These are phyloP conservation scores for Acaromyces ingoldii DNA, from an alignment of 1,284 basidiomycete species.

Conservation along the genomic window DNA sequence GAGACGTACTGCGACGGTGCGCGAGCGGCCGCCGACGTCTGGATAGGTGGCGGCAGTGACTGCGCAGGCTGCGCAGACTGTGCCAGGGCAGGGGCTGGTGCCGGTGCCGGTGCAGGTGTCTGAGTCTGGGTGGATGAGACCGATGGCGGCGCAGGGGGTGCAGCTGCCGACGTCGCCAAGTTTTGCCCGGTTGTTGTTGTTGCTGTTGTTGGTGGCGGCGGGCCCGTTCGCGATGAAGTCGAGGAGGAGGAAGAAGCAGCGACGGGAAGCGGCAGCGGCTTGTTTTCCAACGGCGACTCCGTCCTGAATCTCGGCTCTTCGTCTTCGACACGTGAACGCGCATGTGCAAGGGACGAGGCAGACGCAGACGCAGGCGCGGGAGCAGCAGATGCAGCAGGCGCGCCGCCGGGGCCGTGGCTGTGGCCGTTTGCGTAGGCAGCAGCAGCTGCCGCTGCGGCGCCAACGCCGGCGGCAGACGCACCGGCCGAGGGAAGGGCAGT, in stretches of 20 bases:
- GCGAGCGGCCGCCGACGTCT: too few species aligned
- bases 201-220: background rate
- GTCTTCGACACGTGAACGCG: too few species aligned
- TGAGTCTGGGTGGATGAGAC: background rate
- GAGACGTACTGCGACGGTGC: too few species aligned
- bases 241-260: background rate
- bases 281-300: too few species aligned
- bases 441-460: too few species aligned
- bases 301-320: too few species aligned
- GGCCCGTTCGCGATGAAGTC: background rate
- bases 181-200: background rate
- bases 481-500: background rate
- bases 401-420: background rate
- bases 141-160: too few species aligned
- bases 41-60: background rate
- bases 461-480: background rate
- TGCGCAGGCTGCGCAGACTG: background rate
- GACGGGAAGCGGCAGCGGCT: too few species aligned
- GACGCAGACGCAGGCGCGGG: background rate
- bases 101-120: background rate
- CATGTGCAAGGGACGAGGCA: too few species aligned
- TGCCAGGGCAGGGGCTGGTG: background rate
- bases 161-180: too few species aligned
- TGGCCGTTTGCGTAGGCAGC: too few species aligned
- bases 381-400: conserved; percentile 4